Base-by-base conservation (phyloP, 1,284 basidiomycete species). In the Cutaneotrichosporon sp. region DNA sequence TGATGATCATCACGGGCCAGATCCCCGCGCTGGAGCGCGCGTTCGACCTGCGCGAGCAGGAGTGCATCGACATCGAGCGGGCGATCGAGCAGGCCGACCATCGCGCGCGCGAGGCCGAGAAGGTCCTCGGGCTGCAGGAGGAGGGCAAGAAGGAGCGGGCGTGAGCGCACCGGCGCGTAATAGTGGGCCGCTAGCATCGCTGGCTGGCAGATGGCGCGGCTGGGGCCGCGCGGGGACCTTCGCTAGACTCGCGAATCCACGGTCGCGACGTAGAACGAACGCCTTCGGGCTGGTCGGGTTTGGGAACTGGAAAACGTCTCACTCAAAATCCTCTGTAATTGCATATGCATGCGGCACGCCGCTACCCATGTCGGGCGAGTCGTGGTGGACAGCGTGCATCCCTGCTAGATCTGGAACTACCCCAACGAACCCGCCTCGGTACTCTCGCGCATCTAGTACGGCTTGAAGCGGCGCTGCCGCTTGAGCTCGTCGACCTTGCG, bases 401-500 rank as follows among this genome's bases (percentile, higher is more conserved):
- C 18, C 38, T 42, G 38, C 38, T n/a, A 42, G n/a, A n/a, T n/a
- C n/a, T n/a, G n/a, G n/a, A n/a, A n/a, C n/a, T n/a, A n/a, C n/a
- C n/a, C n/a, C n/a, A n/a, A n/a, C n/a, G n/a, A n/a, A n/a, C n/a
- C n/a, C n/a, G n/a, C n/a, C n/a, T n/a, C n/a, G n/a, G n/a, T n/a
- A n/a, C n/a, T n/a, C n/a, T n/a, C n/a, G n/a, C n/a, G n/a, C n/a
- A 4, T 24, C 68, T 78, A 94, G 77, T 95, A 95, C 14, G 91
- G 91, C 75, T 86, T 92, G 85, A 91, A 94, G 58, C 86, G 83
- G 68, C 87, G 84, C 34, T 87, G 87, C 56, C 86, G 84, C 79
- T 89, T 92, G 71, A 93, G 80, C 71, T 89, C 88, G 71, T 89
- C 89, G 59, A 94, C 86, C 71, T 89, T 91, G n/a, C 85, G 86